Evolutionary conservation across 768 basidiomycete species (phyloP).

Genomic region (Pleurotus platypus): DNA sequence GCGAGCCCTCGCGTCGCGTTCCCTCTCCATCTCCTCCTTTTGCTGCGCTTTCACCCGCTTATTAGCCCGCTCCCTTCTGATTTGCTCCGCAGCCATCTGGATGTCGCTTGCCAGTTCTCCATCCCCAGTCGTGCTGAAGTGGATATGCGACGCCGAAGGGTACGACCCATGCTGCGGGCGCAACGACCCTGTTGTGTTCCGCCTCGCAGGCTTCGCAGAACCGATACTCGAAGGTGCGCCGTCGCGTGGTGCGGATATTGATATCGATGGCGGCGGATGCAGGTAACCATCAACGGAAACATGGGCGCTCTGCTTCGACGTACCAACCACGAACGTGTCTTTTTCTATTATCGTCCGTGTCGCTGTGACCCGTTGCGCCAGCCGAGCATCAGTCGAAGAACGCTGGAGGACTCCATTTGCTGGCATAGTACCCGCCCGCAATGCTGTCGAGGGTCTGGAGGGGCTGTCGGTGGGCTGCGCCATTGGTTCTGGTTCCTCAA

Average conservation of each 20-base stretch:
- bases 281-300: slow-evolving; percentile 42
- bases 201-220: slow-evolving; percentile 36
- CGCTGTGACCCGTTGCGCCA: slow-evolving; percentile 8
- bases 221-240: background rate
- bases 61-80: slow-evolving; percentile 70
- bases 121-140: slow-evolving; percentile 31
- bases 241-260: slow-evolving; percentile 2
- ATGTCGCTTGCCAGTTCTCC: slow-evolving; percentile 77
- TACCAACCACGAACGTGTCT: slow-evolving; percentile 17
- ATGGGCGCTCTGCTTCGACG: slow-evolving; percentile 19
- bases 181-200: slow-evolving; percentile 70
- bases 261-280: slow-evolving; percentile 32
- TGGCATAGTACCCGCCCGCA: background rate
- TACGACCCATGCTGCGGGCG: slow-evolving; percentile 15
- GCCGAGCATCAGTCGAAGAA: background rate
- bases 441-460: background rate
- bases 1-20: slow-evolving; percentile 27
- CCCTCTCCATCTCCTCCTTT: slow-evolving; percentile 44
- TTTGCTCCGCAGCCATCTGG: slow-evolving; percentile 83
- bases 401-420: background rate
- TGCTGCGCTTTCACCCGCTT: slow-evolving; percentile 69
- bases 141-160: slow-evolving; percentile 18
- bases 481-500: slow-evolving; percentile 11
- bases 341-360: slow-evolving; percentile 10
- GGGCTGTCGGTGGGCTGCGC: background rate